A percentile compares a stretch with the other conserved stretches of the same genome.
Conservation (phyloP, 176 grass and related monocot species). For the Carex scoparia region DNA sequence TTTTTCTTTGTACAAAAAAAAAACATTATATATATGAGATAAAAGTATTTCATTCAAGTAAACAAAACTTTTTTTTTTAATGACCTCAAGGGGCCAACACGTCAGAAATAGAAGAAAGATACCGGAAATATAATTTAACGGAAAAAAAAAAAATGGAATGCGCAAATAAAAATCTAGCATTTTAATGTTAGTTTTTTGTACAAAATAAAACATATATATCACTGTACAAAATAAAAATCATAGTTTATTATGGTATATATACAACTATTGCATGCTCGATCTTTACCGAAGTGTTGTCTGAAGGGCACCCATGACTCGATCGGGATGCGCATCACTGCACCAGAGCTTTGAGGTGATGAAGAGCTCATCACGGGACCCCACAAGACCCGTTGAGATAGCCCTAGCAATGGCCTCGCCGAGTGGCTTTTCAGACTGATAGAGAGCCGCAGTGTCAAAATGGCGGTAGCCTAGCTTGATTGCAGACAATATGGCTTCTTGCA, state of each 20-base stretch:
- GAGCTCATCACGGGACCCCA: slow-evolving; percentile 24
- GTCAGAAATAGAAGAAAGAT: background rate
- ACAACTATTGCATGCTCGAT: too few relatives aligned
- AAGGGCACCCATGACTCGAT: slow-evolving; percentile 21
- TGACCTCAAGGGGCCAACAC: too few relatives aligned
- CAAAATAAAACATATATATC: background rate
- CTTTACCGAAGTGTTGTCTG: slow-evolving; percentile 18
- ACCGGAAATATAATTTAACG: too few relatives aligned
- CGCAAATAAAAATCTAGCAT: background rate
- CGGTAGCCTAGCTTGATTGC: slow-evolving; percentile 34
- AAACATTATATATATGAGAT: background rate
- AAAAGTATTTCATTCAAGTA: background rate
- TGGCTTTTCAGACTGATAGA: slow-evolving; percentile 26
- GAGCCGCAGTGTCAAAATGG: slow-evolving; percentile 26
- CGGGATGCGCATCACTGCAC: slow-evolving; percentile 21
- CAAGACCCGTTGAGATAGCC: slow-evolving; percentile 11
- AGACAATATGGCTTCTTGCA: slow-evolving; percentile 8
- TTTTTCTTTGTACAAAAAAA: background rate
- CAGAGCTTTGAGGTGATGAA: slow-evolving; percentile 45
- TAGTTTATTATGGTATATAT: background rate
- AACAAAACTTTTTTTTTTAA: too few relatives aligned
- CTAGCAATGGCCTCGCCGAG: slow-evolving; percentile 20
- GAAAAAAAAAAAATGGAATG: background rate
- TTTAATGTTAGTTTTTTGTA: background rate
- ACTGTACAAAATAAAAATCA: background rate